Base-by-base conservation (phyloP, 2,329 filamentous ascomycete genomes). In the Cladophialophora psammophila region DNA sequence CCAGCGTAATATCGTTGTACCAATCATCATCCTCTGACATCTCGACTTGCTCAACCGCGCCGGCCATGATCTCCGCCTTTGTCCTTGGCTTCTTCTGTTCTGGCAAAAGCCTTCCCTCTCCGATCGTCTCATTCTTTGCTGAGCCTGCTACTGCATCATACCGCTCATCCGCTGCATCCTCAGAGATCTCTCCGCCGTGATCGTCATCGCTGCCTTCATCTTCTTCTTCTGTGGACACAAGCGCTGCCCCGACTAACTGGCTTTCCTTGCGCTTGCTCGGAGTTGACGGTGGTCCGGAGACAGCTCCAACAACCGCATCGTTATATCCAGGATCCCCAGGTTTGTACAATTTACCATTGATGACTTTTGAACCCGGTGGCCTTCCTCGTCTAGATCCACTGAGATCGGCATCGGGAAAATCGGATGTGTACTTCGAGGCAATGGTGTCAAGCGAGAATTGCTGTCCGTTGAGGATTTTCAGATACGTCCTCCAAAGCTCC, bases 381-480 rank as follows among this genome's bases (percentile, higher is more conserved):
- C 72, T 58, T 15, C 72, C 72, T 50, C 66, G 57, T 34, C 53
- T 50, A 12, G 18, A 13, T 26, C 18, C 45, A 35, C 7, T 2
- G 42, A 58, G 2, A 3, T 34, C 34, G 8, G 12, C 18, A 20
- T 45, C 38, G 2, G 38, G 36, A 26, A 66, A 45, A 34, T 40
- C 34, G 5, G 63, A 63, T 9, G 42, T 63, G 57, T 45, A 63
- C 15, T 15, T 32, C 15, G 38, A 40, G 50, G 53, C 35, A 26
- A 55, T 35, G 3, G 18, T 56, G 60, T 63, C 60, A n/a, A 36
- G 31, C 15, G 65, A 56, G 5, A 60, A 42, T 36, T 68, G 40
- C n/a, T 70, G 63, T 15, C 79, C 80, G 15, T 83, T 79, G 7
- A 85, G 71, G 5, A 83, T 75, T 32, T 78, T 80, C 57, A 85